A percentile compares a stretch with the other conserved stretches of the same genome.
phyloP scores from a whole-genome alignment of 768 basidiomycete genomes.

The Ephemerocybe angulata region DNA sequence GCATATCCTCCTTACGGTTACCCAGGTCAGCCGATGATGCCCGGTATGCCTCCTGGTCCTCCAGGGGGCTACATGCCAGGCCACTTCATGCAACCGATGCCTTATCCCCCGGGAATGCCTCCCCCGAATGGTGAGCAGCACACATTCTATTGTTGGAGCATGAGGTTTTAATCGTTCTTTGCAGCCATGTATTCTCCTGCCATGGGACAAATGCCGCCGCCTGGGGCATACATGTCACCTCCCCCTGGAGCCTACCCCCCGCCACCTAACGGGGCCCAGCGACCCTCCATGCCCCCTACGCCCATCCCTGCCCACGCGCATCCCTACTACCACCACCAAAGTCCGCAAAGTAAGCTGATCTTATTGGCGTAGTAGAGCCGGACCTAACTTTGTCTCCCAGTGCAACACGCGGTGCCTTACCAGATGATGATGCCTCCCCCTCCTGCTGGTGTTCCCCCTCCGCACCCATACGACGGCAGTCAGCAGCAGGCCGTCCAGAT shows the following conservation, averaged over 20 bases:
- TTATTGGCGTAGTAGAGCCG: conserved; percentile 24
- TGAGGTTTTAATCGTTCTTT: conserved; percentile 9
- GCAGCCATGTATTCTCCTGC: conserved; percentile 79
- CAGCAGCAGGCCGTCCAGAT: conserved; percentile 69
- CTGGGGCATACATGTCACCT: conserved; percentile 77
- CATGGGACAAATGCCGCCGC: conserved; percentile 85
- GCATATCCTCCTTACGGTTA: conserved; percentile 75
- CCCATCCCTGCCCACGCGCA: conserved; percentile 85
- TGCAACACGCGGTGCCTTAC: conserved; percentile 83
- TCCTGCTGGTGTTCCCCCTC: conserved; percentile 45
- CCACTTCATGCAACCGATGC: conserved; percentile 84
- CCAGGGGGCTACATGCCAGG: conserved; percentile 76
- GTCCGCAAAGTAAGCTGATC: conserved; percentile 67
- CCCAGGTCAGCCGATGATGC: conserved; percentile 84
- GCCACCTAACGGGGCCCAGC: conserved; percentile 73
- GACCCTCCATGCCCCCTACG: conserved; percentile 89
- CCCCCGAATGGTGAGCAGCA: conserved; percentile 67
- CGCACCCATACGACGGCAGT: conserved; percentile 72
- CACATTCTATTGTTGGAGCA: conserved; percentile 4
- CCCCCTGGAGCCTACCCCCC: conserved; percentile 75
- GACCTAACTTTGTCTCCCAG: conserved; percentile 34
- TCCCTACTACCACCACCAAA: conserved; percentile 79
- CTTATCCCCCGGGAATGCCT: conserved; percentile 75
- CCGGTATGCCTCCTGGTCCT: conserved; percentile 77
- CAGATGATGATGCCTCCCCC: conserved; percentile 86